Evolutionary conservation across 1,139 yeast genomes (phyloP).

Genomic region (Pichia sp.): DNA sequence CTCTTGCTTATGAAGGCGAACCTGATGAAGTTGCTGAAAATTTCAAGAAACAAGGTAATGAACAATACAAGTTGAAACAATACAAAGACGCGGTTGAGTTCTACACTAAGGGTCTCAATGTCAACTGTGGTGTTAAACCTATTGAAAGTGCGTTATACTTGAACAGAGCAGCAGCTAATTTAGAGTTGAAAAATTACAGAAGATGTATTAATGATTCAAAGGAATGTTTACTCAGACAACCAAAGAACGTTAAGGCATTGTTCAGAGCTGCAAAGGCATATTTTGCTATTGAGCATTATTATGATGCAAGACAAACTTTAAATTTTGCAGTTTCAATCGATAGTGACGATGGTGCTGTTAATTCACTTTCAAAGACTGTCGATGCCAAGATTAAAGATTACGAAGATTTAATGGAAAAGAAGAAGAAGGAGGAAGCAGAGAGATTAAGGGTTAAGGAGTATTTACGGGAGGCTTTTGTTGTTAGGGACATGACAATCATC

Average conservation of each 20-base stretch:
- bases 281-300: slow-evolving; percentile 54
- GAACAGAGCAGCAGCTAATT: slow-evolving; percentile 88
- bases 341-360: slow-evolving; percentile 48
- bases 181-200: slow-evolving; percentile 79
- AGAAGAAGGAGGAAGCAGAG: slow-evolving; percentile 23
- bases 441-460: slow-evolving; percentile 34
- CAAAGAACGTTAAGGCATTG: slow-evolving; percentile 73
- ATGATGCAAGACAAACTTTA: slow-evolving; percentile 66
- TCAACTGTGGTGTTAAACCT: slow-evolving; percentile 49
- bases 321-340: slow-evolving; percentile 61
- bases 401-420: slow-evolving; percentile 23
- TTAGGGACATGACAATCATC: slow-evolving; percentile 48
- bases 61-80: slow-evolving; percentile 63
- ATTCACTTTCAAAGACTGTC: slow-evolving; percentile 37
- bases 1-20: slow-evolving; percentile 92
- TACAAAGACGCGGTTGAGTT: slow-evolving; percentile 70
- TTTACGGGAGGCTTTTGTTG: slow-evolving; percentile 46
- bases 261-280: slow-evolving; percentile 83
- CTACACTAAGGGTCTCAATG: slow-evolving; percentile 75
- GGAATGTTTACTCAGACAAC: slow-evolving; percentile 58
- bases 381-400: slow-evolving; percentile 32
- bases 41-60: slow-evolving; percentile 92
- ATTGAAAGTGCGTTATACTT: slow-evolving; percentile 60
- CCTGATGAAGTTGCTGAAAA: slow-evolving; percentile 88
- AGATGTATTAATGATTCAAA: slow-evolving; percentile 83